A percentile compares a stretch with the other conserved stretches of the same genome.
These are phyloP conservation scores for Arctostaphylos glauca DNA, from an alignment of 148 eudicot genomes.

Conservation along the genomic window DNA sequence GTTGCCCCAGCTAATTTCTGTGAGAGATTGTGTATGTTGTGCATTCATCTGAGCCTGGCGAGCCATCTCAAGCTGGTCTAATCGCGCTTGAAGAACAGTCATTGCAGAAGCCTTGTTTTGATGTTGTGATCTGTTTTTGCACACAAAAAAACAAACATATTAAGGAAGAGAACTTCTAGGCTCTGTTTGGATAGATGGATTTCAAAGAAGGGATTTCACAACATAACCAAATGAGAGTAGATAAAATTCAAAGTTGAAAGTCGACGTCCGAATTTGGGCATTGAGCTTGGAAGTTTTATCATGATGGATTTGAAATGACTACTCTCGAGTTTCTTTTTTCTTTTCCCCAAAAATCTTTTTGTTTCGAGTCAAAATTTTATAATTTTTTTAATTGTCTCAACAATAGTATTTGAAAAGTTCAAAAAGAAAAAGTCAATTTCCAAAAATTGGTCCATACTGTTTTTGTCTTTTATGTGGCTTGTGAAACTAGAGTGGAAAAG, in stretches of 20 bases:
- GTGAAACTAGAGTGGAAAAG: no score
- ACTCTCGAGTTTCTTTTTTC: no score
- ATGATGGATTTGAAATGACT: not conserved
- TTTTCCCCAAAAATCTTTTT: no score
- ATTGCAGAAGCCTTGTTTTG: conserved; percentile 90
- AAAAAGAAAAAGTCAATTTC: no score
- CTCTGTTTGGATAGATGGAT: not conserved
- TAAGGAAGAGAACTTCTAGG: conserved; percentile 5
- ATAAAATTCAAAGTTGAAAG: not conserved
- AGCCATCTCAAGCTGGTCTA: conserved; percentile 91
- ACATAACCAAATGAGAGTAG: not conserved
- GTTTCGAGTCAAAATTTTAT: no score
- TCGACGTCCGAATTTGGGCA: not conserved
- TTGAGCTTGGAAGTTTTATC: not conserved
- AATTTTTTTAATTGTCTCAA: no score
- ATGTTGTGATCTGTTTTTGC: conserved; percentile 73
- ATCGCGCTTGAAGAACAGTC: conserved; percentile 89
- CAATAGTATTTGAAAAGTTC: no score
- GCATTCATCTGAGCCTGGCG: conserved; percentile 93
- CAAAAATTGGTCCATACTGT: not conserved
- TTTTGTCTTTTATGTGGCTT: not conserved
- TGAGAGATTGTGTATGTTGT: conserved; percentile 86
- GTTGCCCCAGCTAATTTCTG: conserved; percentile 91
- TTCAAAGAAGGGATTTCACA: not conserved
- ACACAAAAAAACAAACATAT: not conserved